phyloP scores from a whole-genome alignment of 805 yeast genomes.

The Nakazawaea sp. region DNA sequence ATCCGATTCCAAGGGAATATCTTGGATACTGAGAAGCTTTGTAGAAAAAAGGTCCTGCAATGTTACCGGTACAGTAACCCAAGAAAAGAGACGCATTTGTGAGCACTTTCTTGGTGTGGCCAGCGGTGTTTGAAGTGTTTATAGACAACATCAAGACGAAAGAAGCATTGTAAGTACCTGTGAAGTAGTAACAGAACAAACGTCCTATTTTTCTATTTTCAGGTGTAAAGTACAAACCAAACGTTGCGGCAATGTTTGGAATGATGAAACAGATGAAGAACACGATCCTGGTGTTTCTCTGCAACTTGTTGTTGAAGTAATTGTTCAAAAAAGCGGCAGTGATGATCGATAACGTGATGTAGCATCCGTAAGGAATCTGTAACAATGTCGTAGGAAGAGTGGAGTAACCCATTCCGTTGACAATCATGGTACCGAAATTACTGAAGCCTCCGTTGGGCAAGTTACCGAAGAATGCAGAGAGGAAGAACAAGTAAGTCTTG shows the following conservation, averaged over 20 bases:
- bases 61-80: conserved; percentile 27
- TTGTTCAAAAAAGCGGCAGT: neutral
- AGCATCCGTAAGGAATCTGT: conserved; percentile 11
- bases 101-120: conserved; percentile 29
- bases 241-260: conserved; percentile 7
- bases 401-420: conserved; percentile 12
- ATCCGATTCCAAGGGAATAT: conserved; percentile 19
- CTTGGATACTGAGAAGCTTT: conserved; percentile 23
- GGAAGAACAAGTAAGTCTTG: conserved; percentile 17
- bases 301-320: neutral
- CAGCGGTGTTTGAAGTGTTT: conserved; percentile 31
- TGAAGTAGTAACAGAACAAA: conserved; percentile 8
- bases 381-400: conserved; percentile 4
- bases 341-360: conserved; percentile 5
- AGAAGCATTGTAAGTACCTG: conserved; percentile 12
- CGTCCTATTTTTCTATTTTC: conserved; percentile 8
- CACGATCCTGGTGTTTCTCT: conserved; percentile 1
- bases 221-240: conserved; percentile 14
- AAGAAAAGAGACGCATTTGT: conserved; percentile 28
- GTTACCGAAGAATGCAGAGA: conserved; percentile 9
- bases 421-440: conserved; percentile 16
- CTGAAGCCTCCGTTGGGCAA: conserved; percentile 18
- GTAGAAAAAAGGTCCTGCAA: conserved; percentile 32
- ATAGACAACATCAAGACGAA: conserved; percentile 19
- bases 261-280: conserved; percentile 6